Base-by-base conservation (phyloP, 352 stramenopile species). In the Phytopythium cucurbitacearum region DNA sequence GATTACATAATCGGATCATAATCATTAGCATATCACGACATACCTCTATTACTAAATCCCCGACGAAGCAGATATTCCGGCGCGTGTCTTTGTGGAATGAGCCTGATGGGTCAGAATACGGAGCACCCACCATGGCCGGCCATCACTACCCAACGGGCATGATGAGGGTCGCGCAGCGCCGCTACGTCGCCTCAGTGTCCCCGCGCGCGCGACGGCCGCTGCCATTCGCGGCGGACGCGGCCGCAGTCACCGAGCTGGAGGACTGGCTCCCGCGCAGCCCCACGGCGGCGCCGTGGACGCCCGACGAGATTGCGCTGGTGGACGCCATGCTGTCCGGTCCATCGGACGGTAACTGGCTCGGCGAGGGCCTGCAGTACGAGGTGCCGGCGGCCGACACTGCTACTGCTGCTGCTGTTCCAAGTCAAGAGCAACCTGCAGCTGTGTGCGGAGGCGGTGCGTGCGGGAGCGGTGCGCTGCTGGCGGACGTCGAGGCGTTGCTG, bases 261-360 rank as follows among this genome's bases (percentile, higher is more conserved):
- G 28, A 16, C 45, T 67, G 40, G 62, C 35, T 43, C 35, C 35
- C 2, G 2, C 47, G 47, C 34, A 4, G 33, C 5, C n/a, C 9
- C 42, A 65, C 43, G 21, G 41, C 44, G 7, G 40, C 62, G 12
- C 32, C 47, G 5, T 70, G 62, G 62, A 64, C 62, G 15, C 58
- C 61, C 39, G 53, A 60, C 43, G 64, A 68, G 38, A 47, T 67
- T 10, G 54, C 50, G 10, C 64, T 71, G 37, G 52, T 65, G 15
- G 64, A 62, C 9, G 51, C 54, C 1, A 32, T 71, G 54, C 59
- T 71, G 13, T 65, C 54, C 9, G 55, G 60, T 38, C 56, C 51
- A 28, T 28, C 21, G 2, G 5, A 7, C 42, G 16, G 13, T 10
- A 15, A 11, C 1, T 52, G 47, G 47, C 47, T 52, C 34, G 47